A percentile compares a stretch with the other conserved stretches of the same genome.
Conservation (phyloP, 768 basidiomycete species). For the Exsudoporus frostii region DNA sequence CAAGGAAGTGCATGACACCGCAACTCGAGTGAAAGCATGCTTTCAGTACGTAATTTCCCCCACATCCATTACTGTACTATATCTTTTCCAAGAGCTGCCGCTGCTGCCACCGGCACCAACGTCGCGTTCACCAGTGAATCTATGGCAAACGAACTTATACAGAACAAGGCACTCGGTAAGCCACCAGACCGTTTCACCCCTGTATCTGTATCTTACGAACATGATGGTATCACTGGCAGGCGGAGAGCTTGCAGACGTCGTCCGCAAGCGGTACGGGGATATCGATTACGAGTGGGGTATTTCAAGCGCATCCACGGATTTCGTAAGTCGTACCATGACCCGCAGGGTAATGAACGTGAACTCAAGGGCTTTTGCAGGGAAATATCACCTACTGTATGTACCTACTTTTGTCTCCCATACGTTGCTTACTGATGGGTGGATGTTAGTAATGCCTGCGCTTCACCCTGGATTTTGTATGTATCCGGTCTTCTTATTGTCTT, state of each 20-base stretch:
- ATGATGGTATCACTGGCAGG: slow-evolving; percentile 42
- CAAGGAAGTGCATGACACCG: slow-evolving; percentile 54
- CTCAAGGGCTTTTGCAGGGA: slow-evolving; percentile 15
- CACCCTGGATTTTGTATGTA: slow-evolving; percentile 62
- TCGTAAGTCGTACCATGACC: slow-evolving; percentile 46
- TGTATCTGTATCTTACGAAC: not conserved
- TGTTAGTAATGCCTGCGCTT: slow-evolving; percentile 57
- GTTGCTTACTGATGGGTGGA: slow-evolving; percentile 1
- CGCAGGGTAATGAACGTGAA: not conserved
- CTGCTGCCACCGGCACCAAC: slow-evolving; percentile 61
- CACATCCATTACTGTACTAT: not conserved
- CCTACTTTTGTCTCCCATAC: not conserved
- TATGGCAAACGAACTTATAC: slow-evolving; percentile 54
- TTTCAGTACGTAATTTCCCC: slow-evolving; percentile 52
- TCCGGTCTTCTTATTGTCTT: not conserved
- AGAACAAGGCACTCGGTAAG: slow-evolving; percentile 63
- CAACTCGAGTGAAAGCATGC: slow-evolving; percentile 63
- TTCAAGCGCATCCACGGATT: slow-evolving; percentile 73
- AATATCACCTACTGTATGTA: slow-evolving; percentile 71
- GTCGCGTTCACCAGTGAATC: slow-evolving; percentile 39
- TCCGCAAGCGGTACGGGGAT: slow-evolving; percentile 56
- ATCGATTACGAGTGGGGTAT: slow-evolving; percentile 70
- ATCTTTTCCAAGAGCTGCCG: slow-evolving; percentile 52
- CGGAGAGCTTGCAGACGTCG: slow-evolving; percentile 59
- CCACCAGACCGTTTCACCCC: not conserved